Conservation (phyloP, 805 yeast genomes). For the Saturnispora bothae region DNA sequence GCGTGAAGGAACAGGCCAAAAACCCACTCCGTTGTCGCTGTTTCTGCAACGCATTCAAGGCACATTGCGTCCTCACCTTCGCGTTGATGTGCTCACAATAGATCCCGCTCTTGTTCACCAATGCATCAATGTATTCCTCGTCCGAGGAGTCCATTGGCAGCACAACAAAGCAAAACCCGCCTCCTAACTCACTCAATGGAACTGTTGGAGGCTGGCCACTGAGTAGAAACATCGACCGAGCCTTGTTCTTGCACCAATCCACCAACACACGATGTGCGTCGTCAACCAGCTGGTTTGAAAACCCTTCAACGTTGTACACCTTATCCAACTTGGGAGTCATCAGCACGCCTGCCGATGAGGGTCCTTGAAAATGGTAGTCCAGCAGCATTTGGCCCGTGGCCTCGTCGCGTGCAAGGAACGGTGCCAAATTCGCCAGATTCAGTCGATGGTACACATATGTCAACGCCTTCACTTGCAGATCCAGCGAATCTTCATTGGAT, state of each 20-base stretch:
- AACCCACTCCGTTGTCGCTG: conserved; percentile 12
- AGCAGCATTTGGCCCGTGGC: conserved; percentile 13
- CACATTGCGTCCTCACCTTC: conserved; percentile 4
- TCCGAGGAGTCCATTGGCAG: conserved; percentile 33
- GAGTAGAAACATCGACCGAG: conserved; percentile 44
- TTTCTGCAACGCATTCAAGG: conserved; percentile 6
- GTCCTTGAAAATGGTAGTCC: conserved; percentile 4
- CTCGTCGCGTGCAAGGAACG: conserved; percentile 29
- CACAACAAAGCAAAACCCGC: conserved; percentile 24
- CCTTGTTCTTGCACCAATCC: conserved; percentile 59
- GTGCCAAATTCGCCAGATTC: conserved; percentile 10
- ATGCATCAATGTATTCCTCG: conserved; percentile 33
- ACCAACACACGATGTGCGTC: conserved; percentile 58
- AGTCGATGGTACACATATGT: conserved; percentile 39
- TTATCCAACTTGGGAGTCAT: conserved; percentile 38
- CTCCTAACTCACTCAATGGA: neutral
- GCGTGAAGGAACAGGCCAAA: conserved; percentile 3
- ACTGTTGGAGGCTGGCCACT: neutral
- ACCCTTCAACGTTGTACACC: conserved; percentile 39
- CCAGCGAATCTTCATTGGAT: conserved; percentile 44
- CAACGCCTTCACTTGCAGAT: conserved; percentile 50
- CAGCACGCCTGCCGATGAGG: conserved; percentile 1
- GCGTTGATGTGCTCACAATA: conserved; percentile 43
- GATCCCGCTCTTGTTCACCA: conserved; percentile 37
- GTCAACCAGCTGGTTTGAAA: conserved; percentile 31